A percentile compares a stretch with the other conserved stretches of the same genome.
phyloP scores from a whole-genome alignment of 2,329 filamentous ascomycete species.

The Venturia oleaginea region DNA sequence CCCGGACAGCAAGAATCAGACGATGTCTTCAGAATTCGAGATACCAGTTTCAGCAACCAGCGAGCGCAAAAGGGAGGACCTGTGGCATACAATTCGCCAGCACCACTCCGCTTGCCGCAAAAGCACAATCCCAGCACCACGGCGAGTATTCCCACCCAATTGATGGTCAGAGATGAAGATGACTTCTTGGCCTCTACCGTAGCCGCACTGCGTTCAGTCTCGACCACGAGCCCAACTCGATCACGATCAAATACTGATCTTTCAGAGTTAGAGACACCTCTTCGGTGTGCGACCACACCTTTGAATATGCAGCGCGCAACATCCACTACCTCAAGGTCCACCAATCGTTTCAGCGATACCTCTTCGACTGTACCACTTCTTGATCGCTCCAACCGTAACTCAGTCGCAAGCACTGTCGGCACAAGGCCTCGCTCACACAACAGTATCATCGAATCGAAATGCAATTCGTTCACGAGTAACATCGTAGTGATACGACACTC shows the following conservation, averaged over 20 bases:
- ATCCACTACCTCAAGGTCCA: background rate
- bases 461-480: background rate
- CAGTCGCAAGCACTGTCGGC: background rate
- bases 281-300: background rate
- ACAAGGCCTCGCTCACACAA: background rate
- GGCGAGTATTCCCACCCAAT: background rate
- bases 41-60: background rate
- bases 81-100: background rate
- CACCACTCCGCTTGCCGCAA: background rate
- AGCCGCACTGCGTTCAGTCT: background rate
- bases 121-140: background rate
- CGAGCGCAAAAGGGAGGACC: background rate
- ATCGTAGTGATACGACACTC: background rate
- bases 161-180: background rate
- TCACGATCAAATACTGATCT: background rate
- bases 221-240: background rate
- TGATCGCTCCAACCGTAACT: background rate
- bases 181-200: constrained; percentile 3
- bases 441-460: background rate
- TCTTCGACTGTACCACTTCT: background rate
- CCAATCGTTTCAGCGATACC: background rate
- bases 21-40: background rate
- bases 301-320: background rate
- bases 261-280: background rate
- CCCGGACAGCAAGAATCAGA: background rate